Evolutionary conservation across 495 filamentous ascomycete genomes (phyloP), one percentile per base, ranked within the genome.

Genomic region (Thermothielavioides terrestris): DNA sequence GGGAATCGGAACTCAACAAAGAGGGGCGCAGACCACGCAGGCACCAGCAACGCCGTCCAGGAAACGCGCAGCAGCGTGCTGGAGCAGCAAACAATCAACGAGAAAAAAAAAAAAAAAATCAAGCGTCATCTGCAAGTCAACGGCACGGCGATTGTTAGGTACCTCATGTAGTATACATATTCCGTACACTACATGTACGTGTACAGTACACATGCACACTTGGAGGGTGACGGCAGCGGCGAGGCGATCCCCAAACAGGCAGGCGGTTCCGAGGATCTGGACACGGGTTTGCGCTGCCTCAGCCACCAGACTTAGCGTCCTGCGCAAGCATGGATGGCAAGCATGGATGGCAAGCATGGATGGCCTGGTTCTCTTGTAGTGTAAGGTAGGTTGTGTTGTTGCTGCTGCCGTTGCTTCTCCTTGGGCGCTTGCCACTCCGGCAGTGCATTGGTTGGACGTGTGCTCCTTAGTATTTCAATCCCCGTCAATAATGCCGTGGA

Each of bases 221-320:
- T n/a, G n/a, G n/a, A n/a, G n/a, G n/a, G n/a, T n/a, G n/a, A n/a
- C 28, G 23, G 7, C 10, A 17, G 36, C 30, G 46, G 46, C 46
- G 46, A 18, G 35, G 12, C 46, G 26, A 49, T 49, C 46, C 35
- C n/a, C 8, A 18, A 8, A 17, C 35, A 7, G n/a, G 23, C 12
- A 25, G 25, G 6, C 26, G 35, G 34, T 39, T 17, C 45, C 45
- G 45, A 39, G 45, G 26, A 48, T 39, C 45, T 48, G 45, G 45
- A 12, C 32, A 18, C 14, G 15, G 21, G 23, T 25, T 27, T 14
- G 30, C 2, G 25, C 42, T 25, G n/a, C n/a, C 20, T 20, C 11
- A 37, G 44, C 44, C 44, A 46, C 44, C 22, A 10, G 14, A 4
- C 22, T 37, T 46, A 23, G 44, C 32, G 34, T n/a, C 22, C 25